Evolutionary conservation across 768 basidiomycete species (phyloP), one percentile per base, ranked within the genome.

Genomic region (Mycena venus): DNA sequence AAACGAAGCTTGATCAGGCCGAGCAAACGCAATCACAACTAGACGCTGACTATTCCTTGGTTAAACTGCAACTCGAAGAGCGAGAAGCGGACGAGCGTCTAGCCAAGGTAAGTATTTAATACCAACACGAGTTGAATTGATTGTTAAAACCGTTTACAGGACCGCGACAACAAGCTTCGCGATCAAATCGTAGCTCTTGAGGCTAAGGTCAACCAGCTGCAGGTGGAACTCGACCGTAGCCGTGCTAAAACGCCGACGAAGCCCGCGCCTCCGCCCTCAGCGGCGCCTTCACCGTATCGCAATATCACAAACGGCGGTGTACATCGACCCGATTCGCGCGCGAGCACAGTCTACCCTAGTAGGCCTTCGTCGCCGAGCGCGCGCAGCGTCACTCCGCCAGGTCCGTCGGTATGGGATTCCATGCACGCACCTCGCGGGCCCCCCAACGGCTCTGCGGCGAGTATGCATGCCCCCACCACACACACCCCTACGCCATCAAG

Each of bases 31-130:
- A 90, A 23, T 80, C 84, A 14, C 94, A 94, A 81, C 82, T 95
- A 40, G 93, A 94, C 32, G 89, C 91, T 10, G 95, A 96, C 77
- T 88, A 91, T 76, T 90, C 92, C 11, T 82, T 94, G 70, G 85
- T 87, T 42, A 93, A 88, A 81, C 82, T 93, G 70, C 94, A 95
- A 75, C 87, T 96, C 7, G 94, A 95, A 77, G 95, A 95, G 78
- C 88, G 88, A 68, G 94, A 94, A 76, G 92, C 91, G 21, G 90
- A 93, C 72, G 90, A 91, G 78, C 91, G 94, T 32, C 80, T 94
- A 73, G 81, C 86, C 66, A 89, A 92, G 90, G 95, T 95, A 81
- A 68, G 83, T 72, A 64, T 0, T 25, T 27, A n/a, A 21, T n/a
- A n/a, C n/a, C 53, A 17, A 38, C 69, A 10, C 15, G 49, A 19